These are phyloP conservation scores for Endoconidiophora polonica DNA, from an alignment of 2,329 filamentous ascomycete genomes.

Conservation along the genomic window DNA sequence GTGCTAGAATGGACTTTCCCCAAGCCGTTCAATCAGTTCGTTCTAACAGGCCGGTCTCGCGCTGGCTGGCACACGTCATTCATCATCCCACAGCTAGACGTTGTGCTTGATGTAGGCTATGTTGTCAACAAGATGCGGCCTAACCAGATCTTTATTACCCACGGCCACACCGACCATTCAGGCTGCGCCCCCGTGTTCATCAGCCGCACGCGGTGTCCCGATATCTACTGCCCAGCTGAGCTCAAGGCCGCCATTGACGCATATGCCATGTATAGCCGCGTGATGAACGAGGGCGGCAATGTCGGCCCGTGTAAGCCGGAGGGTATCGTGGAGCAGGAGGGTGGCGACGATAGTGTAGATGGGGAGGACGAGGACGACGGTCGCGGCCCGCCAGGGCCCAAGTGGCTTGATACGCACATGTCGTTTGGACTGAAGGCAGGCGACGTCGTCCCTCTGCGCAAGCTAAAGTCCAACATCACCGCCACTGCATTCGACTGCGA, in stretches of 20 bases:
- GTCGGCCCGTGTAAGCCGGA: slow-evolving; percentile 16
- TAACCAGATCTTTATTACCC: slow-evolving; percentile 33
- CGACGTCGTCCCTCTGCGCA: slow-evolving; percentile 22
- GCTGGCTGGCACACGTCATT: slow-evolving; percentile 37
- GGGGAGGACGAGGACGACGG: slow-evolving; percentile 13
- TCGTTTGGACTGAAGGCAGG: slow-evolving; percentile 23
- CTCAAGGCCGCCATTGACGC: slow-evolving; percentile 24
- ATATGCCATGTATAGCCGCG: slow-evolving; percentile 24
- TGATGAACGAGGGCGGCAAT: slow-evolving; percentile 27
- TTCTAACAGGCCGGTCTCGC: slow-evolving; percentile 30
- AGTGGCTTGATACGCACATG: slow-evolving; percentile 23
- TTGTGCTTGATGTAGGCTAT: slow-evolving; percentile 32
- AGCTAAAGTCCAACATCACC: slow-evolving; percentile 20
- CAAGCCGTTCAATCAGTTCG: slow-evolving; percentile 24
- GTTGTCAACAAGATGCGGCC: slow-evolving; percentile 29
- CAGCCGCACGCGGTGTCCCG: slow-evolving; percentile 27
- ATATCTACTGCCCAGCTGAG: slow-evolving; percentile 28
- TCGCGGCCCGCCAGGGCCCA: slow-evolving; percentile 12
- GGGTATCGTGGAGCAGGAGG: not conserved
- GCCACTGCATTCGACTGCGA: slow-evolving; percentile 29
- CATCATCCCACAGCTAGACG: slow-evolving; percentile 31
- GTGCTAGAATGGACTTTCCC: slow-evolving; percentile 30
- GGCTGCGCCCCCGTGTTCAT: slow-evolving; percentile 27
- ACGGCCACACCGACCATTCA: slow-evolving; percentile 32
- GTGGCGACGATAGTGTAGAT: slow-evolving; percentile 11